Percentiles rank a stretch among this genome's conserved stretches.
Evolutionary conservation across 352 stramenopile species (phyloP).

Genomic region (Lagenidium sp.): DNA sequence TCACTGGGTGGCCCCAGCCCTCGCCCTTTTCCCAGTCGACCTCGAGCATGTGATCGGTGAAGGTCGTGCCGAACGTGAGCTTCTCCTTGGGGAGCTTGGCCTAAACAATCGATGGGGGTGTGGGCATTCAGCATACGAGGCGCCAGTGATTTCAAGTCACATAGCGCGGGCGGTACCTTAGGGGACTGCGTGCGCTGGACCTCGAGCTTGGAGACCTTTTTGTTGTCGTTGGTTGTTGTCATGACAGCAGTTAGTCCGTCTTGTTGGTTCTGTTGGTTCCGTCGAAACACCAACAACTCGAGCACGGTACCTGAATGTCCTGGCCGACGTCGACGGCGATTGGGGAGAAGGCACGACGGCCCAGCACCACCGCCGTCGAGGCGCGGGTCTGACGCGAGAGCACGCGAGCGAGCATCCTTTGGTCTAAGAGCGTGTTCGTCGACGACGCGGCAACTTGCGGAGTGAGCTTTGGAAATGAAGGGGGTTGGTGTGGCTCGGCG

Average conservation of each 20-base stretch:
- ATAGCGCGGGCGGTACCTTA: constrained; percentile 5
- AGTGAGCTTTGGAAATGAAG: not conserved
- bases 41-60: constrained; percentile 97
- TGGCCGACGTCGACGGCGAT: constrained; percentile 24
- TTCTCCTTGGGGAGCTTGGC: constrained; percentile 75
- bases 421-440: not conserved
- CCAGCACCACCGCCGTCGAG: not conserved
- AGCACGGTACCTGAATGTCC: constrained; percentile 13
- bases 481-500: not conserved
- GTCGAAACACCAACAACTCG: no score
- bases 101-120: constrained; percentile 12
- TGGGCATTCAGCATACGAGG: no score
- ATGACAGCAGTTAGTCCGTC: not conserved
- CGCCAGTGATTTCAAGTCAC: no score
- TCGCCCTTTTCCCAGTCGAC: constrained; percentile 84
- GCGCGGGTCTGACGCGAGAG: not conserved
- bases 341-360: not conserved
- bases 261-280: not conserved
- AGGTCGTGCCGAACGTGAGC: constrained; percentile 92
- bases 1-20: constrained; percentile 85
- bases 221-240: not conserved
- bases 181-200: constrained; percentile 31
- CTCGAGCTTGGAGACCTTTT: constrained; percentile 25
- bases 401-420: not conserved
- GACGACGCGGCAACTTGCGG: not conserved